phyloP scores from a whole-genome alignment of 352 stramenopile genomes.

The Pythium rishiriense region DNA sequence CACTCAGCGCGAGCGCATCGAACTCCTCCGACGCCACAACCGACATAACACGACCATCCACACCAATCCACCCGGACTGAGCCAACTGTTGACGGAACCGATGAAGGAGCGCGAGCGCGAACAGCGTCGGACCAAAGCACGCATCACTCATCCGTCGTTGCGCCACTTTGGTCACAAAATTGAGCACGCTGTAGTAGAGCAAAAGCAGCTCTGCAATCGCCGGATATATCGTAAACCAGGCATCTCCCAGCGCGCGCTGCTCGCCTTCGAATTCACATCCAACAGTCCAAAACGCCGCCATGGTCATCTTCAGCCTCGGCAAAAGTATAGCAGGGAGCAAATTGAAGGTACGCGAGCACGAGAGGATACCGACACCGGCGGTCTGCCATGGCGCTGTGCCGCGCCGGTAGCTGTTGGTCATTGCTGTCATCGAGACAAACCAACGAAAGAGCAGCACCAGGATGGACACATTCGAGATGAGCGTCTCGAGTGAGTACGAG shows the following conservation, averaged over 20 bases:
- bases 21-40: conserved; percentile 22
- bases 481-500: conserved; percentile 33
- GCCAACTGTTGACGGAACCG: conserved; percentile 26
- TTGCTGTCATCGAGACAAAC: conserved; percentile 26
- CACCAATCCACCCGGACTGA: conserved; percentile 5
- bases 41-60: conserved; percentile 27
- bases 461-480: conserved; percentile 38
- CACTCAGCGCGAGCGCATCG: conserved; percentile 18
- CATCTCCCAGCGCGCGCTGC: conserved; percentile 23
- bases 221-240: conserved; percentile 41
- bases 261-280: conserved; percentile 37
- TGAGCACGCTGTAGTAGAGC: conserved; percentile 37
- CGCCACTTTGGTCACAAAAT: conserved; percentile 27
- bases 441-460: conserved; percentile 33
- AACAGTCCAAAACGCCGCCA: conserved; percentile 25
- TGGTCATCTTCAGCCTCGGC: conserved; percentile 21
- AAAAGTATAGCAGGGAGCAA: conserved; percentile 22
- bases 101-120: conserved; percentile 28
- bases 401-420: conserved; percentile 15
- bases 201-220: conserved; percentile 28
- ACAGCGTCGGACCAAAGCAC: conserved; percentile 34
- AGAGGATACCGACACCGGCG: conserved; percentile 19
- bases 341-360: conserved; percentile 24
- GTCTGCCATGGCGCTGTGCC: conserved; percentile 17
- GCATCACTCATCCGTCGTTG: conserved; percentile 31